Conservation (phyloP, 2,329 filamentous ascomycete genomes). For the Claviceps fusiformis region DNA sequence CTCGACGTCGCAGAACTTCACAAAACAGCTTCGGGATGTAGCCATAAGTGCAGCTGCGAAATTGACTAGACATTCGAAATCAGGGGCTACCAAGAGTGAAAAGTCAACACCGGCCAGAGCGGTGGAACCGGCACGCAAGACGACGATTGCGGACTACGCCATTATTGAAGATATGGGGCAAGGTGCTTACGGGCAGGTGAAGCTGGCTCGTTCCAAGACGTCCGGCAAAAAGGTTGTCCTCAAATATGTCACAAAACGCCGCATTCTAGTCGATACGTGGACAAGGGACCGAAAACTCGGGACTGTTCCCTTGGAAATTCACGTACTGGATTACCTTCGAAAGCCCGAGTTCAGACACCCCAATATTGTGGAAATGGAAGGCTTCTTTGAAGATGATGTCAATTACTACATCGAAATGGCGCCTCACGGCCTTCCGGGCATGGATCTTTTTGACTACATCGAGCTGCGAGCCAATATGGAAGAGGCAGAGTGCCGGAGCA, state of each 20-base stretch:
- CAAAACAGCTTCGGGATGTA: conserved; percentile 43
- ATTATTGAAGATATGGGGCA: conserved; percentile 98
- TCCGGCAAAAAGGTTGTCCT: conserved; percentile 76
- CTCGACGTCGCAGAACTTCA: conserved; percentile 33
- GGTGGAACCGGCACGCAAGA: conserved; percentile 43
- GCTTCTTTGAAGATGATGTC: conserved; percentile 64
- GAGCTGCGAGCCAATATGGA: conserved; percentile 95
- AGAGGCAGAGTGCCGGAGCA: conserved; percentile 82
- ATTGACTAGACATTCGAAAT: conserved; percentile 28
- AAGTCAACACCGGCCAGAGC: conserved; percentile 22
- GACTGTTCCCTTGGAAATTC: conserved; percentile 92
- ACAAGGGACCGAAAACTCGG: conserved; percentile 84
- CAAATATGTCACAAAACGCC: conserved; percentile 94
- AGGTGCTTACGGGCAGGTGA: conserved; percentile 95
- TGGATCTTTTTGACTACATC: conserved; percentile 99
- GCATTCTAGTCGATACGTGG: conserved; percentile 97
- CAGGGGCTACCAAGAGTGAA: conserved; percentile 18
- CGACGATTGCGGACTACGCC: conserved; percentile 76
- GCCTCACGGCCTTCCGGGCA: conserved; percentile 85
- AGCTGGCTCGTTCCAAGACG: conserved; percentile 77
- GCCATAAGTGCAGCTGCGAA: conserved; percentile 41
- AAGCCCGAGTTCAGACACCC: conserved; percentile 54
- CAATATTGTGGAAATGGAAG: conserved; percentile 61
- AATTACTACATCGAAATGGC: conserved; percentile 99
- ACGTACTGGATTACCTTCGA: conserved; percentile 86